Evolutionary conservation across 192 early-diverging fungal genomes (phyloP).

Genomic region (Funneliformis geosporum): DNA sequence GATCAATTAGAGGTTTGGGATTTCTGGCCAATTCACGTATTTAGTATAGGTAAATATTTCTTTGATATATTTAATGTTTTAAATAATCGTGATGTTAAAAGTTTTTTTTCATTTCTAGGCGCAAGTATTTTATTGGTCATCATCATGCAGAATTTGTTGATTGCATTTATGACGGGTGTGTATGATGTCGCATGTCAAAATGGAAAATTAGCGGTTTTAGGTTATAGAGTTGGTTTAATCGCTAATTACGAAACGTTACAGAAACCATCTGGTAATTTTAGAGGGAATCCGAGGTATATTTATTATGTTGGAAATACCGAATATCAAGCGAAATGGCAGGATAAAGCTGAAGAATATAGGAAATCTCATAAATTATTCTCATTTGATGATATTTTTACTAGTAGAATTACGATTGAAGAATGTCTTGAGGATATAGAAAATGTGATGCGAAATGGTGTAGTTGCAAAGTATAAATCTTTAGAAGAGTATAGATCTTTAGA

Average conservation of each 20-base stretch:
- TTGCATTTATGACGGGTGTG: constrained; percentile 17
- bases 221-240: neutral
- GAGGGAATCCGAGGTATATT: neutral
- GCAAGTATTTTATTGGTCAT: no score
- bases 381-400: neutral
- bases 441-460: no score
- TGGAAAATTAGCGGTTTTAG: neutral
- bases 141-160: constrained; percentile 27
- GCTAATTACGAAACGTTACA: neutral
- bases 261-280: neutral
- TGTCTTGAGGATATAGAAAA: no score
- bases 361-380: neutral
- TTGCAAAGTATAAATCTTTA: no score
- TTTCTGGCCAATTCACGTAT: constrained; percentile 18
- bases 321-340: neutral
- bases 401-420: no score
- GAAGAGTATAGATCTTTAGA: no score
- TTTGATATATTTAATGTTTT: neutral
- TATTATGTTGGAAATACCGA: no score
- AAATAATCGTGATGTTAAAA: neutral
- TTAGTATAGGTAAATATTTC: neutral
- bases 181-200: neutral
- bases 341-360: neutral
- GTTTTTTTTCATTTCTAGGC: neutral
- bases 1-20: constrained; percentile 6